Conservation (phyloP, 257 asterid genomes). For the Lycium barbarum region DNA sequence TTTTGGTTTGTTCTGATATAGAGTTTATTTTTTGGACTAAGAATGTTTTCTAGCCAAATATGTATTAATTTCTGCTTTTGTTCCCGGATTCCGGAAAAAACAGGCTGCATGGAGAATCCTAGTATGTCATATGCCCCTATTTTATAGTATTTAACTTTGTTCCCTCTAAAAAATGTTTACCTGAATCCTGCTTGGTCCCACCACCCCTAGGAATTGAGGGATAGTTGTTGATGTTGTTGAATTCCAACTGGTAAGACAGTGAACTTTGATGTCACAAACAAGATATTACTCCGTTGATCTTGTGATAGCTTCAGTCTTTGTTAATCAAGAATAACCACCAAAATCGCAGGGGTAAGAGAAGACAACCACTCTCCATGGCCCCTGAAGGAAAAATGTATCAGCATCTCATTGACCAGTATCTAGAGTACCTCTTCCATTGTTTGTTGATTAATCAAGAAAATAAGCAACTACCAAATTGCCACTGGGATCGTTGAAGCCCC, state of each 20-base stretch:
- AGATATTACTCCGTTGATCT: background rate
- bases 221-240: background rate
- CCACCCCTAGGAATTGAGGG: background rate
- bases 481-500: too few species aligned
- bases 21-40: background rate
- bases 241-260: background rate
- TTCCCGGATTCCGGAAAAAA: background rate
- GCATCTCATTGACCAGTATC: background rate
- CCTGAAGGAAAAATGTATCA: background rate
- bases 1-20: background rate
- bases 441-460: background rate
- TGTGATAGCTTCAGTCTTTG: background rate
- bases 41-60: background rate
- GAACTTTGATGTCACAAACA: background rate
- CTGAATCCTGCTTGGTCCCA: background rate
- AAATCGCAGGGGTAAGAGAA: background rate
- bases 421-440: background rate
- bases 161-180: background rate
- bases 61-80: background rate
- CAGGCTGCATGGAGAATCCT: background rate
- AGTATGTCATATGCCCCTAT: background rate
- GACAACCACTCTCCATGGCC: background rate
- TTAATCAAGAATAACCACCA: background rate
- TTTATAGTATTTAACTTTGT: background rate
- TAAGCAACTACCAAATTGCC: background rate